Evolutionary conservation across 2,329 filamentous ascomycete genomes (phyloP), one percentile per base, ranked within the genome.

Genomic region (Lasiodiplodia hormozganensis): DNA sequence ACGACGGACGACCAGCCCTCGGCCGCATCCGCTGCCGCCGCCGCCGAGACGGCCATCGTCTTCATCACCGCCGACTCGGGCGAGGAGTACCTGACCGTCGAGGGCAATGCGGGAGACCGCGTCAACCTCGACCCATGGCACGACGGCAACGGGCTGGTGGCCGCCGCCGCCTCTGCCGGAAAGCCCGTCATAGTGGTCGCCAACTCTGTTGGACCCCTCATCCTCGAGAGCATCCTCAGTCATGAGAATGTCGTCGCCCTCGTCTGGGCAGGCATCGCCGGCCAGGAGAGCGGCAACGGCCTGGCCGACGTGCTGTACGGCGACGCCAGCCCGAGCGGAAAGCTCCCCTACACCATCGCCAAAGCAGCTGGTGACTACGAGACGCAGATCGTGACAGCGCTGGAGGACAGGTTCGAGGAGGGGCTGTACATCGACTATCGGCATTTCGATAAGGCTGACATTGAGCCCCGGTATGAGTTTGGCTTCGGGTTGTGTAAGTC

Each of bases 231-330:
- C 8, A 78, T 77, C 65, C 75, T 79, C 54, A 76, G 76, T 1
- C 74, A 78, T 60, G 74, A 76, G 12, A 80, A 78, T 47, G 76
- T 82, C 36, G 75, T 77, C 18, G 79, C 79, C 34, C 75, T 82
- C 3, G 76, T 82, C 1, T 81, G 76, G 74, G 79, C 80, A 34
- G 79, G 79, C 53, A 21, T 81, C 14, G 78, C 80, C 21, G 80
- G 73, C 28, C 78, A 84, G 58, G 82, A 85, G 70, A 81, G 78
- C 34, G 83, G 83, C 36, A 83, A 83, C 49, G 78, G 79, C 1
- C 76, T 85, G 14, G 80, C 77, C 4, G 83, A 85, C 40, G 76
- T 85, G 12, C 87, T 97, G 14, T 97, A 94, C 78, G 93, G 94
- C 52, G 87, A 86, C 69, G 87, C 90, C 70, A 94, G 93, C 6